These are phyloP conservation scores for Telfairia occidentalis DNA, from an alignment of 331 rosid species.

Conservation along the genomic window DNA sequence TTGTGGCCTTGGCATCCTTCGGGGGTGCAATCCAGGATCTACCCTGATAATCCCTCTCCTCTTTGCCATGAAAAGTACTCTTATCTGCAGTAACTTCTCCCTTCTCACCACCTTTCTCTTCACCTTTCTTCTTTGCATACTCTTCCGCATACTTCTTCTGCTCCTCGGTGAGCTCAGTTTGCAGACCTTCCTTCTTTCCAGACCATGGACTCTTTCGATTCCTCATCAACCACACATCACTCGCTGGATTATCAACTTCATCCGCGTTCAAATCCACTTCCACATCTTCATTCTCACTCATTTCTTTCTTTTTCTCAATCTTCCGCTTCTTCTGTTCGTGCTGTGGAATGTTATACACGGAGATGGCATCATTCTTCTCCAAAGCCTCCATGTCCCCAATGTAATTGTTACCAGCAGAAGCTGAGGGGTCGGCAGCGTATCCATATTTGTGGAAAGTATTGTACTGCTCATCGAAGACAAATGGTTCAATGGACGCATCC, in stretches of 20 bases:
- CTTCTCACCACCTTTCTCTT: slow-evolving; percentile 71
- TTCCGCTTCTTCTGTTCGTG: slow-evolving; percentile 72
- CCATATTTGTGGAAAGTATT: slow-evolving; percentile 84
- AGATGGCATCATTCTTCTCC: slow-evolving; percentile 43
- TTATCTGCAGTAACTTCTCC: slow-evolving; percentile 58
- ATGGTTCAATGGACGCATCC: slow-evolving; percentile 83
- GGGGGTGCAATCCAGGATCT: slow-evolving; percentile 97
- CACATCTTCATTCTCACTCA: slow-evolving; percentile 16
- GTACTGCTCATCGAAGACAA: slow-evolving; percentile 90
- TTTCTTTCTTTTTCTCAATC: slow-evolving; percentile 40
- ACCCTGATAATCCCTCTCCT: slow-evolving; percentile 92
- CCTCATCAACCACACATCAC: slow-evolving; percentile 68
- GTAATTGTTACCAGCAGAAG: slow-evolving; percentile 54
- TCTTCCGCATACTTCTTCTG: slow-evolving; percentile 91
- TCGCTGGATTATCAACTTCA: slow-evolving; percentile 66
- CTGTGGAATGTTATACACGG: slow-evolving; percentile 74
- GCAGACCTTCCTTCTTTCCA: slow-evolving; percentile 77
- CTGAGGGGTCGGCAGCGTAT: slow-evolving; percentile 93
- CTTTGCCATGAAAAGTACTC: slow-evolving; percentile 89
- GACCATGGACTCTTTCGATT: slow-evolving; percentile 95
- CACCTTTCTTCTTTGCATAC: slow-evolving; percentile 92
- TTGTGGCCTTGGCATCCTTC: slow-evolving; percentile 76
- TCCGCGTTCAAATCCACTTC: slow-evolving; percentile 8
- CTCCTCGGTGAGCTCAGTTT: slow-evolving; percentile 69
- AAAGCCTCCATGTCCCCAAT: slow-evolving; percentile 66